Evolutionary conservation across 2,329 filamentous ascomycete species (phyloP), one percentile per base, ranked within the genome.

Genomic region (Mariannaea elegans): DNA sequence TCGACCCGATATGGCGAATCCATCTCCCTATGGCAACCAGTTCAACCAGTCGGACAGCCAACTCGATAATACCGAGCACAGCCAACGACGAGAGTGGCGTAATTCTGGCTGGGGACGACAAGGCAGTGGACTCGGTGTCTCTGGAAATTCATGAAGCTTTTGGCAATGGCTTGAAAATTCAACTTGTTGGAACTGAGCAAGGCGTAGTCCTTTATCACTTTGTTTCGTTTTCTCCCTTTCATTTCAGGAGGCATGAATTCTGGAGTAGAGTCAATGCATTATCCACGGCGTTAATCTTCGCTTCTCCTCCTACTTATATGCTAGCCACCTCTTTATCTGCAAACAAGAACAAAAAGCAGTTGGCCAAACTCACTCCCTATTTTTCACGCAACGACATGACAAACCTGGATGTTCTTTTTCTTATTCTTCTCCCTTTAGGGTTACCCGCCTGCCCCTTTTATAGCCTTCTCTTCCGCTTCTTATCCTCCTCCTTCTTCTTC

Each of bases 31-130:
- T 18, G 72, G 72, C 27, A 75, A 75, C 52, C 79, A 82, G 31
- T 80, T 80, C 56, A 81, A 82, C 62, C 77, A 76, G 46, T 75
- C 77, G 2, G 81, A 82, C 57, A 76, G 73, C 56, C 77, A 77
- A 48, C 68, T 77, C 21, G 75, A 78, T 61, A 74, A 70, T 34
- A 68, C 75, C 31, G 78, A 81, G 46, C 76, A 78, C 45, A 76
- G 72, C 45, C 81, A 81, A 61, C 81, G 81, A 44, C 79, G 81
- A 54, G 83, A 87, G 60, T 87, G 84, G 83, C 81, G 85, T 31
- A 86, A 85, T 69, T 87, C 84, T 16, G 83, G 77, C 34, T 85
- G 80, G 80, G 79, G 77, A 24, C 81, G 81, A 46, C 83, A 81
- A 60, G 82, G 78, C 63, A 79, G 81, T 19, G 80, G 80, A 23